A percentile compares a stretch with the other conserved stretches of the same genome.
These are phyloP conservation scores for Leishmania tropica DNA, from an alignment of 208 protist genomes.

Conservation along the genomic window DNA sequence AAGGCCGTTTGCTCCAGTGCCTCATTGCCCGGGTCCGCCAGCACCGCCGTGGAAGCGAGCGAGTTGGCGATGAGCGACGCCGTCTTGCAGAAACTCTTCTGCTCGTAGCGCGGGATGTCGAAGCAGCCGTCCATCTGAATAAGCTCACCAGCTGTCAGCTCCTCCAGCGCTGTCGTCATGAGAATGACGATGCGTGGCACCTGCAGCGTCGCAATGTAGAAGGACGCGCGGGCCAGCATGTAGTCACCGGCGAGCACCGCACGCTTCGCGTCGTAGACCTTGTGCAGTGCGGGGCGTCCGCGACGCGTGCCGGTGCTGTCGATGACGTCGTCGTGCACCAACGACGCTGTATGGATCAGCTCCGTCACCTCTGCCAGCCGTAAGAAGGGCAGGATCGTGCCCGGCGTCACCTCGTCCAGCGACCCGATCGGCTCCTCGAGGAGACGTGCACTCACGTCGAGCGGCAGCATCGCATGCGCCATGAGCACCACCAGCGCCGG, in stretches of 20 bases:
- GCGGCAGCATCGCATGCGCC: slow-evolving; percentile 72
- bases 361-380: slow-evolving; percentile 94
- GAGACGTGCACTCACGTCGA: slow-evolving; percentile 45
- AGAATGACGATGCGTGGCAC: slow-evolving; percentile 90
- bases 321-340: slow-evolving; percentile 97
- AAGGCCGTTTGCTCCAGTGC: slow-evolving; percentile 53
- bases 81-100: slow-evolving; percentile 95
- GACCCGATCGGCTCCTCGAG: slow-evolving; percentile 41
- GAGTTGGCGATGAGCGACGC: slow-evolving; percentile 94
- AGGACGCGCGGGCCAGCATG: slow-evolving; percentile 91
- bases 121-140: slow-evolving; percentile 94
- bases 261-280: slow-evolving; percentile 82
- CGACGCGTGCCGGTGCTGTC: slow-evolving; percentile 93
- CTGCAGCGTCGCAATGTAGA: slow-evolving; percentile 84
- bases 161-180: slow-evolving; percentile 92
- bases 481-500: slow-evolving; percentile 80
- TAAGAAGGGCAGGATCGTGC: slow-evolving; percentile 70
- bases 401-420: slow-evolving; percentile 63
- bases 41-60: slow-evolving; percentile 87
- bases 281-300: slow-evolving; percentile 81
- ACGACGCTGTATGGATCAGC: slow-evolving; percentile 96
- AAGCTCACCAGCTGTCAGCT: slow-evolving; percentile 94
- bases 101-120: slow-evolving; percentile 77
- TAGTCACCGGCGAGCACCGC: slow-evolving; percentile 95
- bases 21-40: slow-evolving; percentile 65